Base-by-base conservation (phyloP, 2,329 filamentous ascomycete genomes). In the Cytospora leucostoma region DNA sequence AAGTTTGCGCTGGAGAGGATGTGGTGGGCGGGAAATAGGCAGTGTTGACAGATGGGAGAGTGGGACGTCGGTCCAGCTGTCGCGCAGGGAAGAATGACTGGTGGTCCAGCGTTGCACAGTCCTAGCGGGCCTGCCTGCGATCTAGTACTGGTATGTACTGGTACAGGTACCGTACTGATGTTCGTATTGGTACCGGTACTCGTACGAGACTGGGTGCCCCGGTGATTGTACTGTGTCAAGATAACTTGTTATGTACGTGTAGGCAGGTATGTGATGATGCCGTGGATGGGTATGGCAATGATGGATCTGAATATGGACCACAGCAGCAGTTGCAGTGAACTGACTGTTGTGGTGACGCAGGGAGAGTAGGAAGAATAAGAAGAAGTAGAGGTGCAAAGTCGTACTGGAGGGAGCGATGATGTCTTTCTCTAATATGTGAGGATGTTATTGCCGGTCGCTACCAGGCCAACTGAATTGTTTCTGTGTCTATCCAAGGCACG, bases 101-200 rank as follows among this genome's bases (percentile, higher is more conserved):
- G 62, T 53, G 59, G 59, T 55, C 49, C 62, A 64, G 61, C 63
- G 63, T 62, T 65, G 59, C 63, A 37, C 35, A 65, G 54, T 65
- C 63, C 62, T 65, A 59, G 59, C 59, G 62, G 53, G 63, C 59
- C 63, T 58, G 34, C 58, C 49, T 51, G 37, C 11, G 33, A 34
- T 58, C n/a, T 47, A 19, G 44, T 10, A 47, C 44, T 44, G 40
- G 44, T 7, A 44, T 13, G 44, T 47, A 47, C 44, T 47, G 15
- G n/a, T 44, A n/a, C 17, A 15, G 6, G n/a, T 44, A 44, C 37
- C 37, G 35, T 37, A 37, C 35, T 37, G 35, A 13, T 37, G 35
- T 8, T 37, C 8, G 35, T 37, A 37, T 13, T 13, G 35, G 35
- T 37, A 37, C 35, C 12, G 35, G 35, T 37, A 37, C 35, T 37